These are phyloP conservation scores for Fistulinella staudtii DNA, from an alignment of 1,284 basidiomycete species.

Conservation along the genomic window DNA sequence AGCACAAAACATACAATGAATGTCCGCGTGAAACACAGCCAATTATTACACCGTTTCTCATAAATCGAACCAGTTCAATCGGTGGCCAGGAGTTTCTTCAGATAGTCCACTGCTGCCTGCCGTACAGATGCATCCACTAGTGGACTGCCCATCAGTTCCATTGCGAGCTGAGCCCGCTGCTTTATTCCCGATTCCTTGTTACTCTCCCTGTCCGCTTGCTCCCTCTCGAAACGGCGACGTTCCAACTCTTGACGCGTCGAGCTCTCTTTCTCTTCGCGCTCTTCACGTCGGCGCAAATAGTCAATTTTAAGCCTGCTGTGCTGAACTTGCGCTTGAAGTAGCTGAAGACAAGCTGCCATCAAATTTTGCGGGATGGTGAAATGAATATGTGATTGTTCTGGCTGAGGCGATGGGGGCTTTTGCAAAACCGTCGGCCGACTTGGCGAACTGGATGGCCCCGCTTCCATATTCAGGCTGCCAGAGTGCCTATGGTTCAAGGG, in stretches of 20 bases:
- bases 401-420: conserved; percentile 18
- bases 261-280: conserved; percentile 57
- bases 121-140: conserved; percentile 53
- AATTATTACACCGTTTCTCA: conserved; percentile 7
- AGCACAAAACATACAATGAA: conserved; percentile 13
- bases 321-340: conserved; percentile 54
- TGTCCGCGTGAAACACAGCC: conserved; percentile 4
- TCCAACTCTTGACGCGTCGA: conserved; percentile 44
- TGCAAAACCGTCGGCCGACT: conserved; percentile 20
- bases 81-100: conserved; percentile 53
- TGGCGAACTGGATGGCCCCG: conserved; percentile 19
- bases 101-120: conserved; percentile 63
- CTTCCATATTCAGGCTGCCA: conserved; percentile 19
- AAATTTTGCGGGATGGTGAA: conserved; percentile 55
- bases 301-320: conserved; percentile 60
- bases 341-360: conserved; percentile 53
- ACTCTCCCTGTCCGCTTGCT: no score
- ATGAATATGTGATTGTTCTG: conserved; percentile 41
- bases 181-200: conserved; percentile 52
- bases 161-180: conserved; percentile 60
- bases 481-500: conserved; percentile 13
- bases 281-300: conserved; percentile 57
- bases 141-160: conserved; percentile 54
- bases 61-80: conserved; percentile 30
- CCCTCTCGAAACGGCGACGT: conserved; percentile 44